phyloP scores from a whole-genome alignment of 192 early-diverging fungal species.

The Endogone sp. region DNA sequence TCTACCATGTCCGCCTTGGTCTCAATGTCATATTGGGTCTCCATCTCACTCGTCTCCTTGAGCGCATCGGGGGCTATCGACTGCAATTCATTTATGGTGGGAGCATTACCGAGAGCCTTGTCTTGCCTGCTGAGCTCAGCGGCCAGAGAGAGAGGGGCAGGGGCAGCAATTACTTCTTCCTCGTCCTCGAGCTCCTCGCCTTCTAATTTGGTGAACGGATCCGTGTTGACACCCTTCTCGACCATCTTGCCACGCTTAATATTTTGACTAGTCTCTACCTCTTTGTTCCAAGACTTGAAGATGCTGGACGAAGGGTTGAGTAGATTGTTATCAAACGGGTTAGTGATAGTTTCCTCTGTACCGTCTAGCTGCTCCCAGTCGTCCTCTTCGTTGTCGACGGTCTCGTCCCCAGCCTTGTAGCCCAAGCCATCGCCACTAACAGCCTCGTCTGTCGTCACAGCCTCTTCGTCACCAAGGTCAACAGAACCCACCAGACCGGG shows the following conservation, averaged over 20 bases:
- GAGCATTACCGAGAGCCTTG: neutral
- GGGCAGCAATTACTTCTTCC: neutral
- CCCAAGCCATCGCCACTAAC: neutral
- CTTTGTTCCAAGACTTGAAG: neutral
- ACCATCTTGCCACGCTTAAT: conserved; percentile 4
- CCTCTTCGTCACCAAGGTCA: neutral
- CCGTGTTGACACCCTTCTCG: conserved; percentile 20
- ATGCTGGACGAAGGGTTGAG: neutral
- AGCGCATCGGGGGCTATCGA: conserved; percentile 25
- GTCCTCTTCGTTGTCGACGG: neutral
- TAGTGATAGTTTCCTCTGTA: too few relatives aligned
- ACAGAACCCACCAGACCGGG: neutral
- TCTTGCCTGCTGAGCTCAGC: neutral
- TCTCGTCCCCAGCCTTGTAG: neutral
- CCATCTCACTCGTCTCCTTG: conserved; percentile 12
- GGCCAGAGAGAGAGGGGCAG: neutral
- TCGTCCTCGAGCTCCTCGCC: neutral
- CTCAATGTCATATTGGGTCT: conserved; percentile 2
- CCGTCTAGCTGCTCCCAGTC: too few relatives aligned
- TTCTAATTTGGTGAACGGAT: conserved; percentile 1
- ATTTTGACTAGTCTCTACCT: neutral
- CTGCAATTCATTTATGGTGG: conserved; percentile 17
- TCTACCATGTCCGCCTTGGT: conserved; percentile 11
- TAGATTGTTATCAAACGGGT: too few relatives aligned
- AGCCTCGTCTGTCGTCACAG: neutral